Conservation (phyloP, 768 basidiomycete species). For the Podaxis pistillaris region DNA sequence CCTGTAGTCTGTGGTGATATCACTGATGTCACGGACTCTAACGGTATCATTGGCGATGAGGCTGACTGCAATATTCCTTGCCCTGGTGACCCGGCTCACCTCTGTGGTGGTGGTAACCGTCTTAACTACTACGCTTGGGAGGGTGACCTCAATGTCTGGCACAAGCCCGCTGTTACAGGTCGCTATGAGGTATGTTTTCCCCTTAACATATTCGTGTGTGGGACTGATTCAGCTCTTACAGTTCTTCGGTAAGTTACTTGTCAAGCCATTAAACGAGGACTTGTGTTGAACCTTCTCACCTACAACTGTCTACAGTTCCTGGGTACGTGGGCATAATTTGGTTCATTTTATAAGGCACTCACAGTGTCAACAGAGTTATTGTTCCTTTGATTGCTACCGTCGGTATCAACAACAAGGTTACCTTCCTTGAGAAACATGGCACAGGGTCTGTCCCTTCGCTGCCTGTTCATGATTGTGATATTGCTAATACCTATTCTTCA, state of each 20-base stretch:
- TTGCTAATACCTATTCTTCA: slow-evolving; percentile 17
- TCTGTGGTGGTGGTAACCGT: slow-evolving; percentile 61
- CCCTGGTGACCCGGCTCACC: slow-evolving; percentile 66
- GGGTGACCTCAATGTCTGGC: slow-evolving; percentile 57
- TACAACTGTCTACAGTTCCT: slow-evolving; percentile 34
- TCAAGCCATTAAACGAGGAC: not conserved
- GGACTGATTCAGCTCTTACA: slow-evolving; percentile 19
- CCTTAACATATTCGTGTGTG: not conserved
- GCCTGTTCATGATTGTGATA: not conserved
- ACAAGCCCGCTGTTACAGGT: slow-evolving; percentile 63
- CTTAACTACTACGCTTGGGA: slow-evolving; percentile 56
- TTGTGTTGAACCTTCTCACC: not conserved
- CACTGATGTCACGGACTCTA: slow-evolving; percentile 44
- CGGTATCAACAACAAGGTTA: slow-evolving; percentile 79
- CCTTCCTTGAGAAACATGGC: slow-evolving; percentile 74
- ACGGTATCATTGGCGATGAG: slow-evolving; percentile 38
- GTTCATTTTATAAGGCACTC: slow-evolving; percentile 11
- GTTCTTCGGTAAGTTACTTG: slow-evolving; percentile 43
- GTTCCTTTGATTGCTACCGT: slow-evolving; percentile 75
- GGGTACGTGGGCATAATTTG: slow-evolving; percentile 34
- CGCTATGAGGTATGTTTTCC: slow-evolving; percentile 57
- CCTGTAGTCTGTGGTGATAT: slow-evolving; percentile 68
- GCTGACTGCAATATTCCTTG: slow-evolving; percentile 53
- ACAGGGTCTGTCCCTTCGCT: slow-evolving; percentile 42
- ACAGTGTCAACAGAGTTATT: slow-evolving; percentile 45